phyloP scores from a whole-genome alignment of 2,329 filamentous ascomycete species.

The Cylindrodendrum hubeiense region DNA sequence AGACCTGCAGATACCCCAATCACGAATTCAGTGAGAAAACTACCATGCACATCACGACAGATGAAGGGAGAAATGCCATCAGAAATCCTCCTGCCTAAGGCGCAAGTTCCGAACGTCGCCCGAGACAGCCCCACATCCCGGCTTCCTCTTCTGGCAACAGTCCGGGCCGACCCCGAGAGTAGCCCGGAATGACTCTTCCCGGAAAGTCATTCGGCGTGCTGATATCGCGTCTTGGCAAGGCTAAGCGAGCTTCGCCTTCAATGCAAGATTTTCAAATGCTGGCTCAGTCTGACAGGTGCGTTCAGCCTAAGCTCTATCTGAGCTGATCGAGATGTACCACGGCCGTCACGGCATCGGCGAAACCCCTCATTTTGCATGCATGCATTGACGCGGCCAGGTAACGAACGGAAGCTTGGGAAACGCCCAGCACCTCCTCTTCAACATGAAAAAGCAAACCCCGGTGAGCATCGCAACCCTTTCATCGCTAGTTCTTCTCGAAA shows the following conservation, averaged over 20 bases:
- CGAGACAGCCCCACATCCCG: slow-evolving; percentile 3
- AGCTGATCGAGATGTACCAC: slow-evolving; percentile 6
- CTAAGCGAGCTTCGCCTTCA: background rate
- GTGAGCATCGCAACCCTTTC: slow-evolving; percentile 8
- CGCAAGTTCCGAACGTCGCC: background rate
- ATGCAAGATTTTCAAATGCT: background rate
- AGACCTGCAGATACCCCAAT: background rate
- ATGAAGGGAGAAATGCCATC: background rate
- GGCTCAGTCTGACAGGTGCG: slow-evolving; percentile 4
- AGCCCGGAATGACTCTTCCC: background rate
- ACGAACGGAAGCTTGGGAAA: background rate
- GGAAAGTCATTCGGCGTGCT: background rate
- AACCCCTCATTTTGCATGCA: slow-evolving; percentile 6
- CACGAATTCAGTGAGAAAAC: background rate
- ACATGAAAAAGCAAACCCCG: background rate
- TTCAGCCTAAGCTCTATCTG: background rate
- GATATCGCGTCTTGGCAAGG: background rate
- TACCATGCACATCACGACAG: background rate
- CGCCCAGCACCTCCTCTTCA: background rate
- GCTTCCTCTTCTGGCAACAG: slow-evolving; percentile 2
- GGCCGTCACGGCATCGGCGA: background rate
- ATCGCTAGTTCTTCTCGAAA: slow-evolving; percentile 2
- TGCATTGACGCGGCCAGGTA: background rate
- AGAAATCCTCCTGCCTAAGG: background rate
- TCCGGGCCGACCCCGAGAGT: background rate